Evolutionary conservation across 1,284 basidiomycete genomes (phyloP), one percentile per base, ranked within the genome.

Genomic region (Porogramme epimiltina): DNA sequence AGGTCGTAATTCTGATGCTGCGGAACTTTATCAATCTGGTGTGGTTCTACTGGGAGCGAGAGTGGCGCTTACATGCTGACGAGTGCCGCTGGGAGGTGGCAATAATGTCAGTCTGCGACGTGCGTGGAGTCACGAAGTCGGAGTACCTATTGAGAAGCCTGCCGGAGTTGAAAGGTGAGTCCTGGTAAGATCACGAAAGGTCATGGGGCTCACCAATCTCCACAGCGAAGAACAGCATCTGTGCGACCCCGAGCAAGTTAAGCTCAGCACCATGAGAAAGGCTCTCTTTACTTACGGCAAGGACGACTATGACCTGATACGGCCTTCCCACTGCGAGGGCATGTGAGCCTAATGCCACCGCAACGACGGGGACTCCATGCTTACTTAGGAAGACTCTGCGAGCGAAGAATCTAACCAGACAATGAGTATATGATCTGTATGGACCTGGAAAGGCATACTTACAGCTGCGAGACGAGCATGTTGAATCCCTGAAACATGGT

Each of bases 111-210:
- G 11, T 15, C 13, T 18, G 20, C 9, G 23, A 25, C 9, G 23
- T 25, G 28, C 26, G 8, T 13, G 34, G n/a, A 16, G n/a, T 16
- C 5, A n/a, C 9, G n/a, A 6, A 37, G n/a, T 10, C 5, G 13
- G 34, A 13, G n/a, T 23, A 46, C 45, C 45, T 19, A 46, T 46
- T 13, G 45, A 37, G 36, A 46, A 46, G 16, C 23, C 45, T 46
- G 24, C 4, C 18, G 4, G 23, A 13, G 10, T 16, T 18, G 36
- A 18, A 45, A 1, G 6, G 11, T n/a, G 9, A 19, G 6, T 2
- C 31, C 22, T 28, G 22, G 15, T 34, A 8, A 4, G 9, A n/a
- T n/a, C 15, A 22, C 22, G 5, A 4, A 3, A 23, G 10, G 16
- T 4, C 19, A 19, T 20, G n/a, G n/a, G 33, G 22, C 43, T 33